Base-by-base conservation (phyloP, 257 asterid species). In the Nemophila menziesii region DNA sequence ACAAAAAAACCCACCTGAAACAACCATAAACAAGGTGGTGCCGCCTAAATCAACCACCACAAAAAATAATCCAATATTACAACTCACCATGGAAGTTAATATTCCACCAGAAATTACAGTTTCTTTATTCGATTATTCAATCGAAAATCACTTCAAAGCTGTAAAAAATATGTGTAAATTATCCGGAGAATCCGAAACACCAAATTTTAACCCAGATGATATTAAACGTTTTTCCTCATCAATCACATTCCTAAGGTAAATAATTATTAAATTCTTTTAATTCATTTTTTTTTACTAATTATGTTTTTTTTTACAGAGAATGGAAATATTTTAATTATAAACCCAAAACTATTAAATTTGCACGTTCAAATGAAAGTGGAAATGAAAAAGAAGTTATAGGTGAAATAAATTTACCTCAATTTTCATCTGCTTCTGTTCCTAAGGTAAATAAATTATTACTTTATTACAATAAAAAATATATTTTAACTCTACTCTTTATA, bases 401-500 rank as follows among this genome's bases (percentile, higher is more conserved):
- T 27, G 74, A 51, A 52, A 50, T 70, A 50, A 70, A 58, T 38
- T 67, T 90, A 49, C 73, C 92, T 36, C 96, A 77, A 36, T 90
- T 90, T 68, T 81, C 96, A 46, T 52, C 98, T 48, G 90, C 82
- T 44, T 52, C 71, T 42, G 94, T 85, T 70, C 92, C 92, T n/a
- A 66, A 74, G 96, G 98, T 85, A 72, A 21, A 19, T 21, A 33
- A 24, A 43, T 5, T 39, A 23, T 14, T 43, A 13, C 39, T 46
- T 7, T 47, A 5, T 1, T 15, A 20, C 22, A 13, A 16, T 18
- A 36, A 44, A 23, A 9, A 22, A 5, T 27, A 11, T 15, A 12
- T 4, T 27, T 41, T 18, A 36, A 38, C 21, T 46, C 8, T 7
- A 19, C 5, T 13, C 3, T 1, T 45, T 23, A 16, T 24, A 11